phyloP scores from a whole-genome alignment of 108 stramenopile genomes.

The Pseudonitzschia multiseries region DNA sequence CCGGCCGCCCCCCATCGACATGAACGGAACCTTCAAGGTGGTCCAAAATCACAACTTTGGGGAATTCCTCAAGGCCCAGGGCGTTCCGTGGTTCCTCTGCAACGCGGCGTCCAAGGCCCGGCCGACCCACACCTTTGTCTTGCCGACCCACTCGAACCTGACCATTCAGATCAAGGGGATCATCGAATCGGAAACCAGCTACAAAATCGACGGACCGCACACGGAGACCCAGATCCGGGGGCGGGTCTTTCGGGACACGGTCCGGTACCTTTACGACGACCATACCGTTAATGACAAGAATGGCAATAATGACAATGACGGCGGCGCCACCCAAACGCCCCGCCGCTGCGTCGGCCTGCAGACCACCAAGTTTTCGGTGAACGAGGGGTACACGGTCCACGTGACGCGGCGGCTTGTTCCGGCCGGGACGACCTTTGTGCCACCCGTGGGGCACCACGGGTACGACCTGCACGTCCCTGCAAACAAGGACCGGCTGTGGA shows the following conservation, averaged over 20 bases:
- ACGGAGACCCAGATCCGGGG: constrained; percentile 42
- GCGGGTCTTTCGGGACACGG: constrained; percentile 46
- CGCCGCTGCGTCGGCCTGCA: constrained; percentile 32
- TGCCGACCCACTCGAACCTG: constrained; percentile 25
- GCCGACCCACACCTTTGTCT: constrained; percentile 49
- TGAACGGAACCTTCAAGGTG: constrained; percentile 54
- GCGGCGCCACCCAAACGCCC: too few relatives aligned
- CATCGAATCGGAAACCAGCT: constrained; percentile 52
- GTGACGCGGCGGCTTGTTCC: constrained; percentile 17
- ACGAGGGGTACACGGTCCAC: constrained; percentile 43
- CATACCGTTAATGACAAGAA: not conserved
- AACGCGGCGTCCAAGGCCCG: constrained; percentile 49
- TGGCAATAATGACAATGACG: not conserved
- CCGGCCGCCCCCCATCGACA: constrained; percentile 28
- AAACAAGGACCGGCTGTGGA: not conserved
- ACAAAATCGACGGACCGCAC: constrained; percentile 50
- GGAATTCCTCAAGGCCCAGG: constrained; percentile 51
- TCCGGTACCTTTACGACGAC: constrained; percentile 36
- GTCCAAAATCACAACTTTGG: constrained; percentile 51
- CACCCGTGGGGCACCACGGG: not conserved
- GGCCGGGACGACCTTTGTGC: not conserved
- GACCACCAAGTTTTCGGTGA: constrained; percentile 40
- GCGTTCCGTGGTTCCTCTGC: constrained; percentile 55
- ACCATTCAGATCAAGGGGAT: constrained; percentile 57
- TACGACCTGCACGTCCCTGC: not conserved